These are phyloP conservation scores for Starmerella etchellsii DNA, from an alignment of 805 yeast genomes.

Conservation along the genomic window DNA sequence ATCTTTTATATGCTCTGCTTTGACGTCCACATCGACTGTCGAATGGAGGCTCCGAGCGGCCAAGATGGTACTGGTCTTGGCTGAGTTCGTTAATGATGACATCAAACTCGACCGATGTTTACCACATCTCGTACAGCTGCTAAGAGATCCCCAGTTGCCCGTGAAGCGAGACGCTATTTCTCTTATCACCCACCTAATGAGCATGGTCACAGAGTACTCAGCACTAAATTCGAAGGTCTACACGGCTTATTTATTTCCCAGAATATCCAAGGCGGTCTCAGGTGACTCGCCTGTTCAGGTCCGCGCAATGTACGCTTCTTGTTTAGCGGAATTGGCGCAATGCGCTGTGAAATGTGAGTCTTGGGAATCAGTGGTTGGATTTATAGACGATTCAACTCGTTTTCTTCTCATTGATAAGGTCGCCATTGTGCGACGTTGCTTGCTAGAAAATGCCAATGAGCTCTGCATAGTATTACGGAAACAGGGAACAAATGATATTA, in stretches of 20 bases:
- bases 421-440: constrained; percentile 51
- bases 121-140: constrained; percentile 61
- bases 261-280: constrained; percentile 35
- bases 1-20: constrained; percentile 43
- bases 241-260: constrained; percentile 71
- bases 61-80: constrained; percentile 60
- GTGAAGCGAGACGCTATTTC: constrained; percentile 58
- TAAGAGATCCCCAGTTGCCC: constrained; percentile 53
- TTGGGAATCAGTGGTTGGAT: constrained; percentile 26
- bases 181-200: constrained; percentile 52
- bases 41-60: constrained; percentile 53
- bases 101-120: constrained; percentile 72
- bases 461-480: constrained; percentile 73
- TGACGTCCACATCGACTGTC: constrained; percentile 49
- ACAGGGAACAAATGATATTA: constrained; percentile 76
- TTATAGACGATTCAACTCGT: constrained; percentile 54
- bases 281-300: constrained; percentile 35
- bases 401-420: constrained; percentile 57
- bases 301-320: constrained; percentile 55
- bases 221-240: constrained; percentile 67
- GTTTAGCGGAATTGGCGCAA: constrained; percentile 60
- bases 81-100: constrained; percentile 69
- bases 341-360: constrained; percentile 36
- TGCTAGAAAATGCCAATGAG: constrained; percentile 59
- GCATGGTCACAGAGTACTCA: constrained; percentile 49